phyloP scores from a whole-genome alignment of 148 eudicot species.

The Dianthus caryophyllus region DNA sequence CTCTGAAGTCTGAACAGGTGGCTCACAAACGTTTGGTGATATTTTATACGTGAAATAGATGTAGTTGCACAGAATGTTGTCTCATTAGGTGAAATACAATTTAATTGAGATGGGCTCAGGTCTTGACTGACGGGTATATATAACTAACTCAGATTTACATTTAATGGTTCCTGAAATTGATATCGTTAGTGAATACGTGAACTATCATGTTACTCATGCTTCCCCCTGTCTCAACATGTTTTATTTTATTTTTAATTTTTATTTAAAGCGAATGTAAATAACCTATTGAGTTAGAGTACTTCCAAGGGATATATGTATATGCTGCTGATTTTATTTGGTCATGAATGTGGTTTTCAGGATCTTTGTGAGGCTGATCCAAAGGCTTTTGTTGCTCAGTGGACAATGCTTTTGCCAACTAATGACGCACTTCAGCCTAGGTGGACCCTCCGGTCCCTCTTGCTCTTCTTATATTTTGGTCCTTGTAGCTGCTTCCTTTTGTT shows the following conservation, averaged over 20 bases:
- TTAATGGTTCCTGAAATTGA: neutral
- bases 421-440: constrained; percentile 92
- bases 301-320: neutral
- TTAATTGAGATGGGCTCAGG: neutral
- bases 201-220: constrained; percentile 5
- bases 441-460: constrained; percentile 5
- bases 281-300: no score
- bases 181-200: neutral
- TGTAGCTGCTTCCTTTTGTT: neutral
- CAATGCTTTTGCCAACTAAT: constrained; percentile 83
- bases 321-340: constrained; percentile 6
- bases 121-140: neutral
- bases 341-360: constrained; percentile 48
- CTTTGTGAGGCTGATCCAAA: constrained; percentile 95
- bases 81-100: neutral
- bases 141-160: neutral
- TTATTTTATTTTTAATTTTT: no score
- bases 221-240: no score
- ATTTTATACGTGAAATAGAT: neutral
- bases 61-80: neutral
- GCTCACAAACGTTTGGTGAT: neutral
- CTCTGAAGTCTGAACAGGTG: neutral
- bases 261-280: no score
- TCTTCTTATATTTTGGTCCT: neutral
- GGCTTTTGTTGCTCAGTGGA: constrained; percentile 80